Evolutionary conservation across 306 rosid species (phyloP), one percentile per base, ranked within the genome.

Genomic region (Hippophae gyantsensis): DNA sequence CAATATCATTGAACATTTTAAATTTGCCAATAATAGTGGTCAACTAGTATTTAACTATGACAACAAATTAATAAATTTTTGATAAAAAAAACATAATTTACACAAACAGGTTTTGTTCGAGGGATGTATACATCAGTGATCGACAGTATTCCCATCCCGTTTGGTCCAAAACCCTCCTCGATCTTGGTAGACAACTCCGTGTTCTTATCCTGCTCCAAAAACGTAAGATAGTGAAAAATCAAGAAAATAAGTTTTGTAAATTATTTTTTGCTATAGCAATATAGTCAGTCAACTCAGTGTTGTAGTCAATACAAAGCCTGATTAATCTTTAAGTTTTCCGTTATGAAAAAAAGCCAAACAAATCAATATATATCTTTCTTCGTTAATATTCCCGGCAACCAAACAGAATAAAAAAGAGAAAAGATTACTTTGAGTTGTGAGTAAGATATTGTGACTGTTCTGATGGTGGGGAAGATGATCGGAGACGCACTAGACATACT

Each of bases 101-200:
- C 48, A 58, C 7, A 70, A 67, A 40, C 13, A 63, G 43, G 62
- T 56, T 10, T 40, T 27, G 50, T 9, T 54, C 52, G 26, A 44
- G 25, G 45, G 32, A 9, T 45, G 48, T 88, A 52, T 74, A 90
- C 98, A 74, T 85, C 79, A 23, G 92, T 66, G 72, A 90, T 66
- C 0, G 89, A 87, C 46, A 90, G 61, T 73, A 90, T 85, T 60
- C 96, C 96, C 2, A 90, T 72, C 0, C 92, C 95, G 13, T 68
- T 78, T 43, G 86, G 86, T 57, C 98, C 98, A 54, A 87, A 87
- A 0, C 95, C 96, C 81, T 85, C 78, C 59, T 85, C 96, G 46
- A 90, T 85, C 79, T 85, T 83, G 75, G 23, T 66, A 6, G 89
- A 85, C 78, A 90, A 79, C 74, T 90, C 92, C 26, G 62, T 48